Conservation (phyloP, 2,329 filamentous ascomycete species). For the Emmonsia crescens region DNA sequence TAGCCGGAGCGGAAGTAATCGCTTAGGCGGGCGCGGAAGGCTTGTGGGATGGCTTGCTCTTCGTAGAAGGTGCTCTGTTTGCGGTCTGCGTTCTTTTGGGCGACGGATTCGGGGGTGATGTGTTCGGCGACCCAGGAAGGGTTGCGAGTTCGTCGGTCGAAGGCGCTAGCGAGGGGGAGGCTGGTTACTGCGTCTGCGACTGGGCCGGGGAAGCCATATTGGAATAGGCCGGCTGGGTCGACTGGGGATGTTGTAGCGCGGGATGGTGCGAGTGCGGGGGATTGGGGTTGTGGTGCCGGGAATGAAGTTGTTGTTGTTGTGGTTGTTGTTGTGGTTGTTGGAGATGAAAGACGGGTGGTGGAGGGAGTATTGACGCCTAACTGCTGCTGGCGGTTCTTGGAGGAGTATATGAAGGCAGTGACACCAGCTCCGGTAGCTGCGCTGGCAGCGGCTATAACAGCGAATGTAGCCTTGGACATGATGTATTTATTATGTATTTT, state of each 20-base stretch:
- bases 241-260: slow-evolving; percentile 39
- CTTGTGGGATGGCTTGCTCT: slow-evolving; percentile 65
- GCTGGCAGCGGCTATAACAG: slow-evolving; percentile 63
- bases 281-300: slow-evolving; percentile 17
- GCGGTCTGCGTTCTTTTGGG: slow-evolving; percentile 65
- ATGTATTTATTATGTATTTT: neutral
- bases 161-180: slow-evolving; percentile 70
- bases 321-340: slow-evolving; percentile 20
- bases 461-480: slow-evolving; percentile 72
- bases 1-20: slow-evolving; percentile 95
- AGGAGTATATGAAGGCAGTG: slow-evolving; percentile 57
- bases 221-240: slow-evolving; percentile 64
- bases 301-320: slow-evolving; percentile 17
- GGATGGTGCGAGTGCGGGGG: slow-evolving; percentile 22
- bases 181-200: slow-evolving; percentile 70
- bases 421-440: slow-evolving; percentile 66
- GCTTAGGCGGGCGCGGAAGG: slow-evolving; percentile 80
- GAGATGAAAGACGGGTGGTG: slow-evolving; percentile 17
- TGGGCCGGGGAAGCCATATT: slow-evolving; percentile 88
- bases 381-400: slow-evolving; percentile 40
- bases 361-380: slow-evolving; percentile 26
- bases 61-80: slow-evolving; percentile 75
- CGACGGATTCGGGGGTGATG: slow-evolving; percentile 80
- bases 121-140: slow-evolving; percentile 94
- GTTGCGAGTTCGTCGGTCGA: slow-evolving; percentile 82